Evolutionary conservation across 2,329 filamentous ascomycete species (phyloP), one percentile per base, ranked within the genome.

Genomic region (Ophioceras dolichostomum): DNA sequence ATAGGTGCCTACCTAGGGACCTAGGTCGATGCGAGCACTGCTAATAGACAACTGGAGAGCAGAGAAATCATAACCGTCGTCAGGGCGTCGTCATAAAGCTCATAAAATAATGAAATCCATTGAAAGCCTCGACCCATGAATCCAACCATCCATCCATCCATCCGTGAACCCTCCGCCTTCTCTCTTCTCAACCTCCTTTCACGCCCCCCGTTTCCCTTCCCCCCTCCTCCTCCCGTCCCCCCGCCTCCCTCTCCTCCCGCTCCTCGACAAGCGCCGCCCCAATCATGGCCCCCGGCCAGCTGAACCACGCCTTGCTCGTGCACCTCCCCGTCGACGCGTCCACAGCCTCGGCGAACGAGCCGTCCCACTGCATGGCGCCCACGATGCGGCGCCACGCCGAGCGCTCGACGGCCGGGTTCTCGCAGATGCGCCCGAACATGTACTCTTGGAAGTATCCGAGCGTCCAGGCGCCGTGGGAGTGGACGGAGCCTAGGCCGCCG

Each of bases 231-330:
- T 32, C 27, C n/a, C n/a, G 12, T 19, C 12, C 30, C 14, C 10
- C 14, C 8, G 20, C 27, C 22, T 26, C 22, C 22, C 12, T 21
- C 22, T 8, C 10, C 31, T 33, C 31, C 10, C 31, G 8, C 2
- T 16, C 31, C 5, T 36, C 30, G 5, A 38, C 30, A 24, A 38
- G 36, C 28, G 21, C 13, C 20, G 12, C 36, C 13, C 10, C 45
- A 19, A 47, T 45, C 40, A 47, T 43, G 3, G 43, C 39, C 1
- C 45, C 45, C 1, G 46, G 46, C 46, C 46, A 48, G 33, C 40
- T 43, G 35, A 48, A 47, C 46, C 46, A 48, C 5, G 46, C 41
- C 42, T 48, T 48, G n/a, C 43, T 43, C 3, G 43, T 42, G 39
- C 43, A 44, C 17, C 22, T 19, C 2, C 45, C 46, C 6, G 36